Conservation (phyloP, 805 yeast genomes). For the Lachancea sp. region DNA sequence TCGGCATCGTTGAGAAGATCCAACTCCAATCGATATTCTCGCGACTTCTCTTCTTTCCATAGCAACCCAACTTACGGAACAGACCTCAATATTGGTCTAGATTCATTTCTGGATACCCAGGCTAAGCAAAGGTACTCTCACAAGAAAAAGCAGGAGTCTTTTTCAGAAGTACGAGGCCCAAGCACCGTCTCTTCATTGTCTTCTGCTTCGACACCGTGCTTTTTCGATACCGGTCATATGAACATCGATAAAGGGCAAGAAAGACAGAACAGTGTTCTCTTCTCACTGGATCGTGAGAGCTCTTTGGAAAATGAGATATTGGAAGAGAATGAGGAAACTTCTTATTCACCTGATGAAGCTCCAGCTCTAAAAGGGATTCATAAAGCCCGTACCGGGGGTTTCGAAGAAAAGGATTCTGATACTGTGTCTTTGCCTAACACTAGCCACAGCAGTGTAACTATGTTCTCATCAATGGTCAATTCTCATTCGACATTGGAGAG, state of each 20-base stretch:
- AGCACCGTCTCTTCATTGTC: constrained; percentile 14
- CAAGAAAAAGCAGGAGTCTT: constrained; percentile 29
- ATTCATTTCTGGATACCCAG: constrained; percentile 24
- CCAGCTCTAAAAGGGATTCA: constrained; percentile 17
- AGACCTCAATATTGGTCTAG: constrained; percentile 9
- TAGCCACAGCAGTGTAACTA: constrained; percentile 18
- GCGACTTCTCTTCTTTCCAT: constrained; percentile 22
- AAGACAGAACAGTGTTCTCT: constrained; percentile 11
- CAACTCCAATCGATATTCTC: constrained; percentile 22
- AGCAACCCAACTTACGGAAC: constrained; percentile 9
- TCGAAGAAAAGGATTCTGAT: constrained; percentile 14
- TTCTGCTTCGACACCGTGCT: constrained; percentile 21
- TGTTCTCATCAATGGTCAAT: constrained; percentile 22
- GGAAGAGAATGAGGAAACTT: constrained; percentile 14
- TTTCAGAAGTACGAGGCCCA: constrained; percentile 19
- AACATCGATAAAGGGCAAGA: background rate
- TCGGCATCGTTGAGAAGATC: constrained; percentile 28
- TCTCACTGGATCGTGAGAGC: constrained; percentile 9
- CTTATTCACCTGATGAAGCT: constrained; percentile 14
- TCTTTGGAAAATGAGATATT: constrained; percentile 11
- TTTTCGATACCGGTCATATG: constrained; percentile 9
- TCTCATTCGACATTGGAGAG: constrained; percentile 21
- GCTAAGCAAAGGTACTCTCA: constrained; percentile 13
- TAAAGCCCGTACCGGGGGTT: constrained; percentile 11
- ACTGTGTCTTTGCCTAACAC: constrained; percentile 6